phyloP scores from a whole-genome alignment of 208 protist species.

The Leishmania braziliensis region DNA sequence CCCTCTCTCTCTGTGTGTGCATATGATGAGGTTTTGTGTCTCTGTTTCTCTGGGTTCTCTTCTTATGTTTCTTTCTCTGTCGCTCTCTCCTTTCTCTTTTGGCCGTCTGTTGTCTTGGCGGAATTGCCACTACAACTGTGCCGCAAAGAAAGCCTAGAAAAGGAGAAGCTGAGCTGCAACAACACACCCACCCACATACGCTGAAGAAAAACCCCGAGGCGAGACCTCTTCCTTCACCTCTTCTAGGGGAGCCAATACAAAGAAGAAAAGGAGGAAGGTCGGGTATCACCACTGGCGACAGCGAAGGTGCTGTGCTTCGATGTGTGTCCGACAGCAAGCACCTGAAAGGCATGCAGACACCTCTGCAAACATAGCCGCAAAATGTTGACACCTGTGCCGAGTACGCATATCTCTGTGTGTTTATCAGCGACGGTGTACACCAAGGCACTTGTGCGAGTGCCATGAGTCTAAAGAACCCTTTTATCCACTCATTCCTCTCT shows the following conservation, averaged over 20 bases:
- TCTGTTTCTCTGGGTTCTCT: neutral
- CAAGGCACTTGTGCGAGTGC: neutral
- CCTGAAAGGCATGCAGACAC: neutral
- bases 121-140: too few relatives aligned
- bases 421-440: neutral
- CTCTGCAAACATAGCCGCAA: neutral
- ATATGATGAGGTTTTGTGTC: too few relatives aligned
- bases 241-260: too few relatives aligned
- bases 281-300: too few relatives aligned
- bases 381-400: neutral
- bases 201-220: too few relatives aligned
- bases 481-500: slow-evolving; percentile 20
- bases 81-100: slow-evolving; percentile 2
- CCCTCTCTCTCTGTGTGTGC: too few relatives aligned
- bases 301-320: neutral
- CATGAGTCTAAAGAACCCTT: neutral
- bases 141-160: too few relatives aligned
- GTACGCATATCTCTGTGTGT: neutral
- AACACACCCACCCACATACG: too few relatives aligned
- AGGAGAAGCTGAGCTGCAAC: too few relatives aligned
- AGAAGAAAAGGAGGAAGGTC: neutral
- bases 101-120: neutral
- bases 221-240: too few relatives aligned
- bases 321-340: neutral
- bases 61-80: neutral